Base-by-base conservation (phyloP, 495 filamentous ascomycete genomes). In the Bathelium albidoporum region DNA sequence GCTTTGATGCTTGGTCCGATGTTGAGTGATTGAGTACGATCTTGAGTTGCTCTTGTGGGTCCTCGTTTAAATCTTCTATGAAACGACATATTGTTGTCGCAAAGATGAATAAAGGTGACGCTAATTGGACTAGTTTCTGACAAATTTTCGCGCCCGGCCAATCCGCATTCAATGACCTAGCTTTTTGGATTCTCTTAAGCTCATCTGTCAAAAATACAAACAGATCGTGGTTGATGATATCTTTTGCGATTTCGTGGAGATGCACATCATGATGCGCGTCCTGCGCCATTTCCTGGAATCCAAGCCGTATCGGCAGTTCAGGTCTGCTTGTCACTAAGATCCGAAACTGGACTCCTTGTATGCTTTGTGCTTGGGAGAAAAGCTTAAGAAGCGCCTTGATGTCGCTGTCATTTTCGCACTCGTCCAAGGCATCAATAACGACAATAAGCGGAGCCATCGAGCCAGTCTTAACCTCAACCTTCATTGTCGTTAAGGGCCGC, bases 81-180 rank as follows among this genome's bases (percentile, higher is more conserved):
- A 62, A 70, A 1, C 69, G 64, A 66, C 67, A 68, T 2, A 58
- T 61, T 1, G 69, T 71, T 14, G 65, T 60, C 22, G 69, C 69
- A 36, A 67, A 71, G 49, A 71, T 71, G 59, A 71, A 71, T 58
- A 71, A 59, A 29, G 75, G 74, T 41, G 69, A 68, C n/a, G 79
- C 72, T 59, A 70, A 73, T 26, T 73, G 29, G 7, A 72, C 72
- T 0, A 83, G 69, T n/a, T 24, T 32, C 24, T 68, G 4, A 53
- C 78, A 69, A 10, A 16, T 43, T 14, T 68, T 9, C 29, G 70
- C 31, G 2, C 74, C 71, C 1, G 80, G 81, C 81, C 79, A 84
- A 28, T 58, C 61, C 20, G 49, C n/a, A 28, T 59, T 36, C 28
- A 66, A 29, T 43, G 58, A 1, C 11, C 41, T 60, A 18, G 28